These are phyloP conservation scores for Casuarina glauca DNA, from an alignment of 306 rosid genomes.

Conservation along the genomic window DNA sequence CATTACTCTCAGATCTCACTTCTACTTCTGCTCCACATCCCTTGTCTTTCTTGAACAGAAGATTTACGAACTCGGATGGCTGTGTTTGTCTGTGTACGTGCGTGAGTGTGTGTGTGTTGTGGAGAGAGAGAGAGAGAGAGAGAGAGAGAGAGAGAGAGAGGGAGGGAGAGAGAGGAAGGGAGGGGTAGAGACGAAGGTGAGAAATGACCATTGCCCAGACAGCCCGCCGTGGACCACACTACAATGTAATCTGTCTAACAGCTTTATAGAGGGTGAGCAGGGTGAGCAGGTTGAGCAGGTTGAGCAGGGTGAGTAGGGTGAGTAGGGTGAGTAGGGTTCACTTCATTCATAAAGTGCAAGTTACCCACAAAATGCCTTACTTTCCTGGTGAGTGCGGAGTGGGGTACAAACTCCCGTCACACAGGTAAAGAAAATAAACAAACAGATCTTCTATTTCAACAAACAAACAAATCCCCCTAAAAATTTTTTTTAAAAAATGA, in stretches of 20 bases:
- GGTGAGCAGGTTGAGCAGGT: constrained; percentile 34
- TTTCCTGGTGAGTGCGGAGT: constrained; percentile 78
- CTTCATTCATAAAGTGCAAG: constrained; percentile 36
- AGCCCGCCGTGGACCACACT: constrained; percentile 70
- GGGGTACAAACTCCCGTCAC: constrained; percentile 65
- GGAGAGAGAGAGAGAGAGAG: background rate
- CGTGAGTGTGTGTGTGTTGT: background rate
- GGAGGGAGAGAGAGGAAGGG: constrained; percentile 12
- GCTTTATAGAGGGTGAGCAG: constrained; percentile 72
- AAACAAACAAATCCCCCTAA: background rate
- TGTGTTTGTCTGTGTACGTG: background rate
- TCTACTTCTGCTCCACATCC: background rate
- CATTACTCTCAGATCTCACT: constrained; percentile 49
- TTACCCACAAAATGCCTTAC: constrained; percentile 54
- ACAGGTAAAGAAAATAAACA: constrained; percentile 33
- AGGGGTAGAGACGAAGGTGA: constrained; percentile 2
- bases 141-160: background rate
- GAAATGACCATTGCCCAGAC: constrained; percentile 41
- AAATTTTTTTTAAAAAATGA: constrained; percentile 4
- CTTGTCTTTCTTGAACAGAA: background rate
- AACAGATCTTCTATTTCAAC: constrained; percentile 37
- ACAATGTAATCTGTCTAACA: constrained; percentile 56
- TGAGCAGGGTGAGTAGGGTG: constrained; percentile 29
- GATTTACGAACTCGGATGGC: background rate
- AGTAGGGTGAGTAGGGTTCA: constrained; percentile 47